phyloP scores from a whole-genome alignment of 768 basidiomycete species.

The Naganishia kalamii region DNA sequence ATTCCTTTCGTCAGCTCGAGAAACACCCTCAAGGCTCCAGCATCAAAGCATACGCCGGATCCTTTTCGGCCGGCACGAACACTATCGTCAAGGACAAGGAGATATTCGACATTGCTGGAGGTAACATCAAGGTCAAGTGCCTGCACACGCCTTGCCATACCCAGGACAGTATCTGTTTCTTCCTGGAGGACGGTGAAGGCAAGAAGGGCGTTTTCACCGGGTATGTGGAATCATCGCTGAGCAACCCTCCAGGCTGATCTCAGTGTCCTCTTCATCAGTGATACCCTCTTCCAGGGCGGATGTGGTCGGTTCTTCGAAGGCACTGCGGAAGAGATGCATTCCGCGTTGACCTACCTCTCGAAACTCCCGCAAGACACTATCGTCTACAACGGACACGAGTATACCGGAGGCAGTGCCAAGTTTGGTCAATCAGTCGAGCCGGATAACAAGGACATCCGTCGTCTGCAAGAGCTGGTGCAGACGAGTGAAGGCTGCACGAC shows the following conservation, averaged over 20 bases:
- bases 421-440: slow-evolving; percentile 55
- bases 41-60: slow-evolving; percentile 73
- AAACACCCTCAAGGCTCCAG: slow-evolving; percentile 53
- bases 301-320: slow-evolving; percentile 91
- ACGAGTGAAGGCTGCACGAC: slow-evolving; percentile 59
- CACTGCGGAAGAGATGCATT: slow-evolving; percentile 59
- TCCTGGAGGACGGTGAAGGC: slow-evolving; percentile 58
- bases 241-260: neutral
- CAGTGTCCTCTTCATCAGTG: slow-evolving; percentile 44
- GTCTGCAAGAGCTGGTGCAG: slow-evolving; percentile 56
- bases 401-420: slow-evolving; percentile 65
- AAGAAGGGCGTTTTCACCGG: slow-evolving; percentile 83
- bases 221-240: slow-evolving; percentile 35
- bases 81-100: slow-evolving; percentile 73
- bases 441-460: slow-evolving; percentile 52
- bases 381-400: slow-evolving; percentile 87
- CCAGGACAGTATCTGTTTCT: slow-evolving; percentile 90
- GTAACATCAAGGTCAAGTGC: slow-evolving; percentile 50
- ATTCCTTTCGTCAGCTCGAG: slow-evolving; percentile 5
- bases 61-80: slow-evolving; percentile 62
- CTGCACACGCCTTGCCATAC: slow-evolving; percentile 90
- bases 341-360: slow-evolving; percentile 63
- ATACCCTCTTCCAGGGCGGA: slow-evolving; percentile 77
- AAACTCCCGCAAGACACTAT: slow-evolving; percentile 71
- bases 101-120: slow-evolving; percentile 59